These are phyloP conservation scores for Cardamine chenopodiifolia DNA, from an alignment of 345 rosid species.

Conservation along the genomic window DNA sequence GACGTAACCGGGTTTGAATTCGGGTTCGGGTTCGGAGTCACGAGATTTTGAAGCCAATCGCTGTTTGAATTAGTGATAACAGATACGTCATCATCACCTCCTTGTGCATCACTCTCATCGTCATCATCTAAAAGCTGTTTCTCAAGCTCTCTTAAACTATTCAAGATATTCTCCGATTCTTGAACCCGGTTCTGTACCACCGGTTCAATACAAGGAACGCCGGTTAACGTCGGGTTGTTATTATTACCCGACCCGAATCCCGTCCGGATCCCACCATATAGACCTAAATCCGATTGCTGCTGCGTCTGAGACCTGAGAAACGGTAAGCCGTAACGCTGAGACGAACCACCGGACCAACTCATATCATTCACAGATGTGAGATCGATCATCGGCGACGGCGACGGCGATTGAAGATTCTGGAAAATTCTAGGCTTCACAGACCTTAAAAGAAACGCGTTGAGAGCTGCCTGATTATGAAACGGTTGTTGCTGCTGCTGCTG, in stretches of 20 bases:
- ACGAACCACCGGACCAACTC: slow-evolving; percentile 20
- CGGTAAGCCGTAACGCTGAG: slow-evolving; percentile 59
- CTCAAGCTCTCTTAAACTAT: slow-evolving; percentile 76
- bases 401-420: slow-evolving; percentile 52
- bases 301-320: slow-evolving; percentile 46
- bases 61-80: slow-evolving; percentile 70
- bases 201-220: slow-evolving; percentile 46
- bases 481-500: slow-evolving; percentile 29
- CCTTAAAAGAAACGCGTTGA: slow-evolving; percentile 57
- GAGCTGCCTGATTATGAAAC: slow-evolving; percentile 46
- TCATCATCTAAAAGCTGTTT: slow-evolving; percentile 77
- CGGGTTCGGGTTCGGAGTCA: slow-evolving; percentile 39
- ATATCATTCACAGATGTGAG: slow-evolving; percentile 36
- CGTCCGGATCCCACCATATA: slow-evolving; percentile 31
- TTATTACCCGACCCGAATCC: slow-evolving; percentile 31
- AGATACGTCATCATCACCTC: slow-evolving; percentile 61
- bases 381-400: slow-evolving; percentile 52
- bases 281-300: slow-evolving; percentile 28
- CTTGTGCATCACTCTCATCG: slow-evolving; percentile 53
- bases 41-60: slow-evolving; percentile 82
- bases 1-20: slow-evolving; percentile 48
- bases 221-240: slow-evolving; percentile 33
- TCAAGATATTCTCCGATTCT: slow-evolving; percentile 73
- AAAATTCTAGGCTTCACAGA: slow-evolving; percentile 74
- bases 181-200: slow-evolving; percentile 46